Conservation (phyloP, 176 grass and related monocot species). For the Triticum turgidum region DNA sequence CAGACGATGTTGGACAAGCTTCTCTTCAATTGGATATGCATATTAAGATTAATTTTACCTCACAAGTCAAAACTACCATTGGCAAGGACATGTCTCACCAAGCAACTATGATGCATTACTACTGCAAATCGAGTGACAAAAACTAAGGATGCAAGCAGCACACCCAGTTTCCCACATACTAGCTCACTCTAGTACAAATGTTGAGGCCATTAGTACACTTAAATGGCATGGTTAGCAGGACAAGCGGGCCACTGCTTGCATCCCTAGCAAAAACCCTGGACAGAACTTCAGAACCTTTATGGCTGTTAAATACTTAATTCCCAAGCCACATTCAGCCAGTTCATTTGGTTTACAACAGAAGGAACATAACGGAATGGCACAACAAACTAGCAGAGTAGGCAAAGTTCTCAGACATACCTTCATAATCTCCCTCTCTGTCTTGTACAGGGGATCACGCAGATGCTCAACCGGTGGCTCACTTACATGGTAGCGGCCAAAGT, state of each 20-base stretch:
- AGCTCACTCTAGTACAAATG: neutral
- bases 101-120: neutral
- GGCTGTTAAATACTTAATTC: neutral
- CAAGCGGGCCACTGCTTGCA: neutral
- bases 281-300: neutral
- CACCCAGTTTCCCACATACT: neutral
- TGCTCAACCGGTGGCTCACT: slow-evolving; percentile 77
- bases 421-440: slow-evolving; percentile 70
- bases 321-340: neutral
- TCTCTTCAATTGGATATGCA: neutral
- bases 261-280: neutral
- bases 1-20: too few relatives aligned
- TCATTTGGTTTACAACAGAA: neutral
- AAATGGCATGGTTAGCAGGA: neutral
- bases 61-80: neutral
- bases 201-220: neutral
- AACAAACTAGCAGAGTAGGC: slow-evolving; percentile 1
- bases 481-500: slow-evolving; percentile 64
- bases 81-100: neutral
- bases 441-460: slow-evolving; percentile 66
- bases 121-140: neutral
- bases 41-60: neutral
- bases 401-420: slow-evolving; percentile 54
- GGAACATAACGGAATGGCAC: neutral
- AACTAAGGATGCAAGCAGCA: neutral